phyloP scores from a whole-genome alignment of 345 rosid genomes.

The Anacardium occidentale region DNA sequence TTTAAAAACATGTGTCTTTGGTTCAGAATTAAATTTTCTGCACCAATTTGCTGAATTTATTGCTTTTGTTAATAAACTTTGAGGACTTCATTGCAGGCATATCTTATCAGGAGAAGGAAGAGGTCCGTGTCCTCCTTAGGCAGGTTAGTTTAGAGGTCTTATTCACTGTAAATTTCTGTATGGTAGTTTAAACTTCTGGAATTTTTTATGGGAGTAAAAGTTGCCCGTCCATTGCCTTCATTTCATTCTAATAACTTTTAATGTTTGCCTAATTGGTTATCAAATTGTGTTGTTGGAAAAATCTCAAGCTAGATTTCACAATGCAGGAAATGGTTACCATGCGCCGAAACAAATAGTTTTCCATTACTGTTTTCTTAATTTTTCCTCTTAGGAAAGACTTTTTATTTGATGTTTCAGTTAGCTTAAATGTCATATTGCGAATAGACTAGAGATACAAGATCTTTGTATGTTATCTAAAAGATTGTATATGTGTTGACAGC shows the following conservation, averaged over 20 bases:
- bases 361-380: too few relatives aligned
- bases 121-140: slow-evolving; percentile 82
- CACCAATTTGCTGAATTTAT: slow-evolving; percentile 10
- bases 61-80: slow-evolving; percentile 13
- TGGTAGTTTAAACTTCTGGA: not conserved
- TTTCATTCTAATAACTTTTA: not conserved
- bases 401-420: not conserved
- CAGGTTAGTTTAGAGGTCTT: slow-evolving; percentile 55
- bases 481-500: too few relatives aligned
- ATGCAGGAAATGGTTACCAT: not conserved
- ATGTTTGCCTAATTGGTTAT: not conserved
- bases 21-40: slow-evolving; percentile 14
- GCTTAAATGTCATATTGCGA: not conserved
- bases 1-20: slow-evolving; percentile 8
- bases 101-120: slow-evolving; percentile 90
- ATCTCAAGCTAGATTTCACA: not conserved
- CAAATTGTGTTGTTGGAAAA: not conserved
- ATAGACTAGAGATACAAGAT: too few relatives aligned
- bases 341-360: not conserved
- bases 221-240: not conserved
- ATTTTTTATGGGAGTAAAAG: not conserved
- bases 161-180: slow-evolving; percentile 1
- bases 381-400: not conserved
- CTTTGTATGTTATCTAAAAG: too few relatives aligned
- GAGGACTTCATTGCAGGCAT: slow-evolving; percentile 48